phyloP scores from a whole-genome alignment of 169 alveolate genomes.

The Babesia caballi region DNA sequence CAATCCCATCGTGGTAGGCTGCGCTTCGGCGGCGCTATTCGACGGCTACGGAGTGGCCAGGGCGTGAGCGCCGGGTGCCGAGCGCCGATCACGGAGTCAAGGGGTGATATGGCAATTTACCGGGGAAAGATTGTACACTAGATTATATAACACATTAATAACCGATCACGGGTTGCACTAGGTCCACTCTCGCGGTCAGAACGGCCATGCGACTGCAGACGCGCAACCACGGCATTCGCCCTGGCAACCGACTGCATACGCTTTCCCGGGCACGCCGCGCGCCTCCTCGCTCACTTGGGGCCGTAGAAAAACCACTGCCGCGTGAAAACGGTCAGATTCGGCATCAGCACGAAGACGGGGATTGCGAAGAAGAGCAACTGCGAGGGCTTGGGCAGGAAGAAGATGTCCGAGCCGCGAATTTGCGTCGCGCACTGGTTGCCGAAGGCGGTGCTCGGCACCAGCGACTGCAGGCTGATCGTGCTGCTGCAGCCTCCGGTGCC shows the following conservation, averaged over 20 bases:
- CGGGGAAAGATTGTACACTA: not conserved
- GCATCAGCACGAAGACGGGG: slow-evolving; percentile 74
- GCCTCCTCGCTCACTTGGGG: slow-evolving; percentile 49
- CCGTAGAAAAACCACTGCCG: slow-evolving; percentile 74
- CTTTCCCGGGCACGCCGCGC: too few species aligned
- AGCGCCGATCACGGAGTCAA: not conserved
- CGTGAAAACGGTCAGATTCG: slow-evolving; percentile 72
- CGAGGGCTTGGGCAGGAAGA: slow-evolving; percentile 75
- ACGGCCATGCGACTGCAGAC: too few species aligned
- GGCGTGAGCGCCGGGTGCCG: not conserved
- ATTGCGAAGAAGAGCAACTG: slow-evolving; percentile 69
- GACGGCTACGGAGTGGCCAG: not conserved
- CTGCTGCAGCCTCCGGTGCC: slow-evolving; percentile 63
- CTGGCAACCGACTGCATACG: not conserved
- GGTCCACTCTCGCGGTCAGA: too few species aligned
- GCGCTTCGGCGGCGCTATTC: not conserved
- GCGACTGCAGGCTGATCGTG: slow-evolving; percentile 51
- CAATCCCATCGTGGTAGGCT: not conserved
- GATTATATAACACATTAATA: not conserved
- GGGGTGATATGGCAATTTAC: not conserved
- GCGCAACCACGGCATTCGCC: too few species aligned
- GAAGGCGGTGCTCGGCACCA: slow-evolving; percentile 58
- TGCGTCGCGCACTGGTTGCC: slow-evolving; percentile 61
- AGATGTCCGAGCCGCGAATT: slow-evolving; percentile 64
- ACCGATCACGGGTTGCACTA: too few species aligned